Evolutionary conservation across 2,329 filamentous ascomycete genomes (phyloP), one percentile per base, ranked within the genome.

Genomic region (Triangularia verruculosa): DNA sequence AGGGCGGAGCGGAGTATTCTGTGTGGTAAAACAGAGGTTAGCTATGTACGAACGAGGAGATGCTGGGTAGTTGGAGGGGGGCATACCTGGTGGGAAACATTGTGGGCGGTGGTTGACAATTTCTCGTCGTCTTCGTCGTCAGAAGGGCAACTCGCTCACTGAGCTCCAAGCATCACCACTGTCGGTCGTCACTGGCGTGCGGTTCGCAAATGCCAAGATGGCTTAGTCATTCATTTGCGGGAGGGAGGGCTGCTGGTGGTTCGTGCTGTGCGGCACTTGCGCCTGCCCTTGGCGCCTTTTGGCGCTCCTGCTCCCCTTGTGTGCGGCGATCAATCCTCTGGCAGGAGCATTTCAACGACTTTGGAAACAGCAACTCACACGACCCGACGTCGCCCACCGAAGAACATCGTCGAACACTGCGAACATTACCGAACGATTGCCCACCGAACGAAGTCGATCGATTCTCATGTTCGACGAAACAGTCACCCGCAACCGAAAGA

Each of bases 1-100:
- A 47, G 39, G 39, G 76, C 73, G 74, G 82, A 79, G 73, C 81
- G 80, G 74, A 83, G 79, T 77, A 85, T 78, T 77, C 80, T 82
- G 61, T 47, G 39, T 7, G 13, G 22, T 4, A 7, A 13, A 55
- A 3, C 11, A 25, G 15, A 12, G 11, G 59, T 27, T 51, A 22
- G 12, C 12, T 25, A 15, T 20, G 22, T 17, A 39, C 17, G 39
- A 47, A 47, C 4, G 9, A 47, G 62, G 34, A 4, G 39, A 28
- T 59, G 2, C 4, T 4, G 34, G 34, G 28, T 7, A 51, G 24
- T 52, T 11, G 15, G 13, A 39, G 11, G 15, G 13, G 34, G 9
- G 34, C 13, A 17, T 61, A 73, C 72, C 72, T 73, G 43, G 72
- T 67, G 62, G 71, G 70, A 64, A 72, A 70, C 72, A 74, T 74